These are phyloP conservation scores for Penicillium hesseltinei DNA, from an alignment of 2,329 filamentous ascomycete genomes.

Conservation along the genomic window DNA sequence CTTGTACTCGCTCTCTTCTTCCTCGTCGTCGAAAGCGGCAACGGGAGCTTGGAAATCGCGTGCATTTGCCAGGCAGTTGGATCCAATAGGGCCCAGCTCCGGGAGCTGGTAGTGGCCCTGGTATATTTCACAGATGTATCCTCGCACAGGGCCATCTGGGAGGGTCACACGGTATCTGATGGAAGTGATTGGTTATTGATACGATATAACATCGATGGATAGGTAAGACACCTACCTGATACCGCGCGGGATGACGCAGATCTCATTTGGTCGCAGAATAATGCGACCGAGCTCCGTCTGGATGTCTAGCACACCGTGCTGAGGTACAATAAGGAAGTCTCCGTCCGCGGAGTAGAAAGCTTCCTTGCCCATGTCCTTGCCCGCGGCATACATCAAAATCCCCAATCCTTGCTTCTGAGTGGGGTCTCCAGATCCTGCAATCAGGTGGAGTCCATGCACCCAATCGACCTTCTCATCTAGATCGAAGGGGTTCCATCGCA, in stretches of 20 bases:
- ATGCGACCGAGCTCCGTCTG: conserved; percentile 73
- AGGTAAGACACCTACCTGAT: conserved; percentile 48
- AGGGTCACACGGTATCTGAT: conserved; percentile 66
- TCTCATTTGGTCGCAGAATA: conserved; percentile 74
- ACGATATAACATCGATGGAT: background rate
- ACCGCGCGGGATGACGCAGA: conserved; percentile 71
- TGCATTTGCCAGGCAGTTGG: conserved; percentile 70
- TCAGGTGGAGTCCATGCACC: conserved; percentile 66
- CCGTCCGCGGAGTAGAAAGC: conserved; percentile 85
- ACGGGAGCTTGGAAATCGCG: conserved; percentile 73
- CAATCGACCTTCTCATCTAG: conserved; percentile 67
- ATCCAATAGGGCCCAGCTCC: conserved; percentile 70
- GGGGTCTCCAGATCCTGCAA: conserved; percentile 77
- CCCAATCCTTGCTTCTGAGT: conserved; percentile 75
- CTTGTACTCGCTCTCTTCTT: conserved; percentile 52
- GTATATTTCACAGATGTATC: conserved; percentile 74
- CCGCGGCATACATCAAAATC: conserved; percentile 77
- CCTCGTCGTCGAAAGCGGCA: conserved; percentile 63
- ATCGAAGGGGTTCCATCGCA: conserved; percentile 77
- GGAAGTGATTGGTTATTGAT: background rate
- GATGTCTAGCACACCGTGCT: conserved; percentile 72
- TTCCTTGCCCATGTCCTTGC: conserved; percentile 71
- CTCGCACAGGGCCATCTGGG: conserved; percentile 60
- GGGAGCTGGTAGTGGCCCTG: conserved; percentile 70
- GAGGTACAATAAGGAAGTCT: conserved; percentile 72